Conservation (phyloP, 2,329 filamentous ascomycete genomes). For the Fusarium lateritium region DNA sequence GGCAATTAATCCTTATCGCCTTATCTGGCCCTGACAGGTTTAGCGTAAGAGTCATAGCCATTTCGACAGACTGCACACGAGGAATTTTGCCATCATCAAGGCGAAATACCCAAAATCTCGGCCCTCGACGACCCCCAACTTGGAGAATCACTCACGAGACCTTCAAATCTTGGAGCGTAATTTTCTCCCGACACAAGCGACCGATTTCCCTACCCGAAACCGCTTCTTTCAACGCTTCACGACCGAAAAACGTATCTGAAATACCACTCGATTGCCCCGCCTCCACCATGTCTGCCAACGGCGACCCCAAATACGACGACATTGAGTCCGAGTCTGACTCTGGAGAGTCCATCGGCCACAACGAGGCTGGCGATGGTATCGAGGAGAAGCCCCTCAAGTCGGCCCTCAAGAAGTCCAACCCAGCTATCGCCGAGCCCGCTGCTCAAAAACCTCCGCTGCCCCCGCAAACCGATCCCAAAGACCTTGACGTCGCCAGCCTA, state of each 20-base stretch:
- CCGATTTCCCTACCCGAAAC: slow-evolving; percentile 28
- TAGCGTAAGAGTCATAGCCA: slow-evolving; percentile 59
- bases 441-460: slow-evolving; percentile 72
- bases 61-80: slow-evolving; percentile 57
- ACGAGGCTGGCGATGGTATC: slow-evolving; percentile 69
- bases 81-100: slow-evolving; percentile 59
- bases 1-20: slow-evolving; percentile 56
- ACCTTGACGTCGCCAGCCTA: slow-evolving; percentile 85
- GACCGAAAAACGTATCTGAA: slow-evolving; percentile 44
- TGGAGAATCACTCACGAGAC: slow-evolving; percentile 34
- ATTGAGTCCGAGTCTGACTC: slow-evolving; percentile 80
- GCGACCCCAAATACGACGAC: slow-evolving; percentile 77
- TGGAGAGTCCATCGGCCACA: slow-evolving; percentile 74
- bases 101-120: slow-evolving; percentile 53
- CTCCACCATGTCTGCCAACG: slow-evolving; percentile 68
- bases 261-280: slow-evolving; percentile 51
- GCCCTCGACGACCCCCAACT: slow-evolving; percentile 39
- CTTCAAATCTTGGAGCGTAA: slow-evolving; percentile 37
- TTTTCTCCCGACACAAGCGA: slow-evolving; percentile 38
- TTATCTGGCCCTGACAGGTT: slow-evolving; percentile 55
- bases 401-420: slow-evolving; percentile 81
- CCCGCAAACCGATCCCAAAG: slow-evolving; percentile 92
- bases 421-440: slow-evolving; percentile 70
- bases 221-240: slow-evolving; percentile 26
- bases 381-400: slow-evolving; percentile 83